Conservation (phyloP, 2,329 filamentous ascomycete species). For the Paracoccidioides lutzii region DNA sequence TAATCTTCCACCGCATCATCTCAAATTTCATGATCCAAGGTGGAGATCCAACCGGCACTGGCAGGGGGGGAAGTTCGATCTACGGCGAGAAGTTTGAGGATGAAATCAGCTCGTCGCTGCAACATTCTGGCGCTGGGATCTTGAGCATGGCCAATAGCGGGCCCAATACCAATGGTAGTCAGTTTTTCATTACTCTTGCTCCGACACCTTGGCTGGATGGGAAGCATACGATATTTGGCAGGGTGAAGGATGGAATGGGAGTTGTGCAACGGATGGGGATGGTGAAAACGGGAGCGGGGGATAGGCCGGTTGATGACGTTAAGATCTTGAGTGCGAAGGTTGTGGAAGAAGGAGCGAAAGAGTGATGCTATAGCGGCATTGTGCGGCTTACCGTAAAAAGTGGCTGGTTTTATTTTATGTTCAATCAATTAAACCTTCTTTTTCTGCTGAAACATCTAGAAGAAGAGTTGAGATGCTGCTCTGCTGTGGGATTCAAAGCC, state of each 20-base stretch:
- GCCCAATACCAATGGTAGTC: constrained; percentile 82
- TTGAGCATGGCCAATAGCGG: constrained; percentile 94
- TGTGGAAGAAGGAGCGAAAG: constrained; percentile 45
- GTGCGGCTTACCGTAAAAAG: background rate
- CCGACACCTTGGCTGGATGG: constrained; percentile 94
- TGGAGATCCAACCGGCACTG: constrained; percentile 87
- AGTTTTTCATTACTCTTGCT: constrained; percentile 92
- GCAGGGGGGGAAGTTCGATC: constrained; percentile 75
- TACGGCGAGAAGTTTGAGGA: constrained; percentile 91
- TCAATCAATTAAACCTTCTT: background rate
- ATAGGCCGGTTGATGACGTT: constrained; percentile 69
- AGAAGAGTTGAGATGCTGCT: background rate
- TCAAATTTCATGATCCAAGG: constrained; percentile 93
- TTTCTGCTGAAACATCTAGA: background rate
- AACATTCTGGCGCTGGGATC: constrained; percentile 88
- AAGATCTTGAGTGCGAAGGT: constrained; percentile 64
- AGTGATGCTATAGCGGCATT: constrained; percentile 16
- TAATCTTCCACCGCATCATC: constrained; percentile 89
- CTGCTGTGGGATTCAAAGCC: background rate
- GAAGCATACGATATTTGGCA: constrained; percentile 92
- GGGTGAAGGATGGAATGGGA: constrained; percentile 70
- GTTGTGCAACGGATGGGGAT: constrained; percentile 80
- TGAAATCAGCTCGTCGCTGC: constrained; percentile 65
- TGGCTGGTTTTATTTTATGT: background rate
- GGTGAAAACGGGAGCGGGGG: constrained; percentile 69